Conservation (phyloP, 768 basidiomycete species). For the Mycena chlorophos region DNA sequence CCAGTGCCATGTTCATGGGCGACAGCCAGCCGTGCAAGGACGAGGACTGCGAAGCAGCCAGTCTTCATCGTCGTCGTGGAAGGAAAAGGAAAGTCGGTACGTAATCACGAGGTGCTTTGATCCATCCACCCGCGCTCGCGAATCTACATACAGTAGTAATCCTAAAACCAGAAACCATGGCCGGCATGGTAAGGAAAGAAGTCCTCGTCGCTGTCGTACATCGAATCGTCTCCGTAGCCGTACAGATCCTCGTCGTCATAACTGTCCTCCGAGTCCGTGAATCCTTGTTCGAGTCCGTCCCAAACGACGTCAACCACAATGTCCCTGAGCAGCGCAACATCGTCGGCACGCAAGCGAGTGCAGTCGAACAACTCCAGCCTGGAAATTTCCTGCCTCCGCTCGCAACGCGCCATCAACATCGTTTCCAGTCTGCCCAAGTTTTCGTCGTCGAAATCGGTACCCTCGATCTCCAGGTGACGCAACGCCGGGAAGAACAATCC, state of each 20-base stretch:
- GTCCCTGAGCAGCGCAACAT: constrained; percentile 27
- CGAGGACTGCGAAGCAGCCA: constrained; percentile 43
- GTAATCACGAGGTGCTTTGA: too few species aligned
- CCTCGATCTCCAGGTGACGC: constrained; percentile 28
- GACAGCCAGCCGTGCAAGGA: constrained; percentile 31
- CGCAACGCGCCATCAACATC: constrained; percentile 33
- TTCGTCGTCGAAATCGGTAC: constrained; percentile 25
- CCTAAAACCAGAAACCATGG: too few species aligned
- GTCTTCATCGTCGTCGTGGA: constrained; percentile 46
- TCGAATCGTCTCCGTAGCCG: background rate
- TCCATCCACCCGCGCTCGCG: too few species aligned
- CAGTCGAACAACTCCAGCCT: constrained; percentile 31
- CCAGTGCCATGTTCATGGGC: constrained; percentile 57
- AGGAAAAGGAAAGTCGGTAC: background rate
- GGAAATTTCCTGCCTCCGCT: constrained; percentile 31
- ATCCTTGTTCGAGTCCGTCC: constrained; percentile 33
- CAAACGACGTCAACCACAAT: constrained; percentile 35
- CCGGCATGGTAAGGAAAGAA: too few species aligned
- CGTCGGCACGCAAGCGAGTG: constrained; percentile 18
- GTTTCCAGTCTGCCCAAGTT: constrained; percentile 18
- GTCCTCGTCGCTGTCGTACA: background rate
- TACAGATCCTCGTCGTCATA: background rate
- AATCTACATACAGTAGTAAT: too few species aligned
- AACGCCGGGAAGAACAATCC: constrained; percentile 31
- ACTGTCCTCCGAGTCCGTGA: background rate